Evolutionary conservation across 108 stramenopile genomes (phyloP).

Genomic region (Skeletonema menzelii): DNA sequence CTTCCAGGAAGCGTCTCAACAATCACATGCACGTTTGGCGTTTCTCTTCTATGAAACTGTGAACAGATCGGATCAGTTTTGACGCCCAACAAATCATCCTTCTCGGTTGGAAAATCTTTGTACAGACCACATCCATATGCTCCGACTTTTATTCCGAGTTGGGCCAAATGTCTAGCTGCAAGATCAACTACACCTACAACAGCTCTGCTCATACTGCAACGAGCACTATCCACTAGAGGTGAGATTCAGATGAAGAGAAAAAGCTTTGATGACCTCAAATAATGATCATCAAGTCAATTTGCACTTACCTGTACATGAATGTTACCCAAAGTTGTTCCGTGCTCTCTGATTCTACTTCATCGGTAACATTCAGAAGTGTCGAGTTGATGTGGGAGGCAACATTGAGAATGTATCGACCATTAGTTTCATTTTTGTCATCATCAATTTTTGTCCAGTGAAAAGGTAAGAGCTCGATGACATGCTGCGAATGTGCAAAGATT

Average conservation of each 20-base stretch:
- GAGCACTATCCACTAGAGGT: too few species aligned
- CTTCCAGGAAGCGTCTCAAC: slow-evolving; percentile 39
- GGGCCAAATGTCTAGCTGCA: slow-evolving; percentile 41
- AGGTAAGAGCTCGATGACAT: slow-evolving; percentile 41
- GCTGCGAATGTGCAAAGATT: slow-evolving; percentile 42
- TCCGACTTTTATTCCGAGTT: slow-evolving; percentile 41
- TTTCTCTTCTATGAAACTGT: slow-evolving; percentile 41
- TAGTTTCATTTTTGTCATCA: slow-evolving; percentile 1
- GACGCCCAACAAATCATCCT: slow-evolving; percentile 26
- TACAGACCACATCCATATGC: slow-evolving; percentile 47
- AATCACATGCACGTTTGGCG: slow-evolving; percentile 50
- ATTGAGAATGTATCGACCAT: slow-evolving; percentile 37
- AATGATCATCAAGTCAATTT: too few species aligned
- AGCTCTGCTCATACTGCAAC: slow-evolving; percentile 41
- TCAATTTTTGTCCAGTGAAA: slow-evolving; percentile 44
- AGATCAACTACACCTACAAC: slow-evolving; percentile 41
- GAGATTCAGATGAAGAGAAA: too few species aligned
- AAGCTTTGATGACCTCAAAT: too few species aligned
- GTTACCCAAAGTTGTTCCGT: slow-evolving; percentile 43
- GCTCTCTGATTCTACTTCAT: slow-evolving; percentile 13
- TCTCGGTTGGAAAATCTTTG: slow-evolving; percentile 8
- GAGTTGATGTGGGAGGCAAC: slow-evolving; percentile 46
- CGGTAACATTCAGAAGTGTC: slow-evolving; percentile 15
- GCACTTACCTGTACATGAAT: too few species aligned
- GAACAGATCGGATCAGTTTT: slow-evolving; percentile 38